Evolutionary conservation across 768 basidiomycete genomes (phyloP), one percentile per base, ranked within the genome.

Genomic region (Polyporus arcularius): DNA sequence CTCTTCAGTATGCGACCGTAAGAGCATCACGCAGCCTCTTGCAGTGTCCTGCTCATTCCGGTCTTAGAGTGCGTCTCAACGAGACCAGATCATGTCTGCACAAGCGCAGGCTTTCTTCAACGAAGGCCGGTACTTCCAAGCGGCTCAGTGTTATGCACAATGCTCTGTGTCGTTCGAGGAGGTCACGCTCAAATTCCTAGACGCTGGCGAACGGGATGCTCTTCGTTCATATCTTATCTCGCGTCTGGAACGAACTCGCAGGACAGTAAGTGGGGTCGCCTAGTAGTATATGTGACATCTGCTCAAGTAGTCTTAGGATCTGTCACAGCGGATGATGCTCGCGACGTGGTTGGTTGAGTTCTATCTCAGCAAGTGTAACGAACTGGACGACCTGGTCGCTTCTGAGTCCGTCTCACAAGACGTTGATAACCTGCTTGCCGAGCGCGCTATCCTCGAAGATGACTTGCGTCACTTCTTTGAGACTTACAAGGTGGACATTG

Each of bases 281-380:
- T 31, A 30, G 18, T 26, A 2, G 3, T 48, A 45, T 46, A 30
- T 50, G 43, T 41, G 57, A 12, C 31, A 42, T 41, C 31, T 1
- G 35, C 49, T 53, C 48, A 3, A 31, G 39, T 31, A 3, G 40
- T 31, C 28, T 12, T 58, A 98, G 96, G 94, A 97, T 68, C 66
- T 90, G 41, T 95, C 94, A 0, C 96, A 98, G 72, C 84, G 97
- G 42, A 95, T 95, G 89, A 94, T 98, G 87, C 78, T 99, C 18
- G 96, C 97, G 16, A 98, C 95, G 0, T 99, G 97, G 97, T 85
- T 99, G 12, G 89, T 97, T 32, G 97, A 99, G 73, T 94, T 98
- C 65, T 98, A 95, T 71, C 85, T 99, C 15, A 91, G 91, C 74
- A 98, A 97, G 78, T 94, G 92, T 73, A 96, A 97, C 69, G 93